These are phyloP conservation scores for Kwoniella sp. DNA, from an alignment of 768 basidiomycete genomes.

Conservation along the genomic window DNA sequence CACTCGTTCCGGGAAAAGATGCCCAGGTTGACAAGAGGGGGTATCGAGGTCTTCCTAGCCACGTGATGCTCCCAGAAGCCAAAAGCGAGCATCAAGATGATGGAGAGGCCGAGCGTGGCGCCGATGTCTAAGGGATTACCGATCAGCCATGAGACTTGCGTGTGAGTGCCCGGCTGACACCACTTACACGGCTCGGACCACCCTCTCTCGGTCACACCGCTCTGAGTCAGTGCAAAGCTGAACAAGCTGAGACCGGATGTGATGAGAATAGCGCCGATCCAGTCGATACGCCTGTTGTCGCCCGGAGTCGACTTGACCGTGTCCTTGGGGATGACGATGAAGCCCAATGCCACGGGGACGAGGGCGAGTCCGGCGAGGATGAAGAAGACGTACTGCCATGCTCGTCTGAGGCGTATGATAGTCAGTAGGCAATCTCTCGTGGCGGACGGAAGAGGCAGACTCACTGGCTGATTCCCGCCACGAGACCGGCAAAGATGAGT, in stretches of 20 bases:
- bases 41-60: constrained; percentile 48
- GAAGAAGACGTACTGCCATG: constrained; percentile 58
- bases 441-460: neutral
- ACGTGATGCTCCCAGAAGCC: constrained; percentile 62
- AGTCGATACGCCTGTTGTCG: constrained; percentile 60
- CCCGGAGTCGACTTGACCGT: constrained; percentile 53
- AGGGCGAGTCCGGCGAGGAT: constrained; percentile 60
- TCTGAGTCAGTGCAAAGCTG: constrained; percentile 67
- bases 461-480: constrained; percentile 40
- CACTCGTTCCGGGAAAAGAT: constrained; percentile 23
- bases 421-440: too few species aligned
- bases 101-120: constrained; percentile 59
- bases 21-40: constrained; percentile 28
- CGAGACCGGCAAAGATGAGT: constrained; percentile 61
- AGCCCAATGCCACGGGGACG: constrained; percentile 57
- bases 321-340: constrained; percentile 62
- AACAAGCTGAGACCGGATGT: constrained; percentile 64
- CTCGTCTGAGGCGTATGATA: constrained; percentile 1
- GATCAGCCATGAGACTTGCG: constrained; percentile 6
- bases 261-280: constrained; percentile 65
- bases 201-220: constrained; percentile 56
- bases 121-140: constrained; percentile 63
- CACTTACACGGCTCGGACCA: constrained; percentile 60
- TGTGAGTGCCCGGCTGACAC: neutral
- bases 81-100: constrained; percentile 60